phyloP scores from a whole-genome alignment of 176 grass and related monocot species.

The Carex kokanica region DNA sequence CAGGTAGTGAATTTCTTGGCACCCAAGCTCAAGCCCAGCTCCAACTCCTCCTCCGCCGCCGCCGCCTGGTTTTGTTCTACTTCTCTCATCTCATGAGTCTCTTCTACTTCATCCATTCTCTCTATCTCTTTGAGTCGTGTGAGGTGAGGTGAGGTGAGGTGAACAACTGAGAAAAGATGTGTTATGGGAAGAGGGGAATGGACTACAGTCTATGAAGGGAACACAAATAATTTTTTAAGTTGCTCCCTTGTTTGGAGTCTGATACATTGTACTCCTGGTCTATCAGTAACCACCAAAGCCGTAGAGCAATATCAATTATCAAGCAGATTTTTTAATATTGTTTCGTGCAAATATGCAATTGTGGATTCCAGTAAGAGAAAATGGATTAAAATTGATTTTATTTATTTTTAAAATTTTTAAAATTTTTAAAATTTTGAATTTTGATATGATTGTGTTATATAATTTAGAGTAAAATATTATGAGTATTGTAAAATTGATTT shows the following conservation, averaged over 20 bases:
- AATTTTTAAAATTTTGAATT: too few species aligned
- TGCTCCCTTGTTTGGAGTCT: neutral
- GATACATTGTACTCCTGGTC: neutral
- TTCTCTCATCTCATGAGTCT: conserved; percentile 9
- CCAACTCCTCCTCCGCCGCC: conserved; percentile 41
- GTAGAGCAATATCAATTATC: neutral
- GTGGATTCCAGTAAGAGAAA: too few species aligned
- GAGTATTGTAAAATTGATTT: too few species aligned
- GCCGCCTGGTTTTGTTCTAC: neutral
- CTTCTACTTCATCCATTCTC: conserved; percentile 40
- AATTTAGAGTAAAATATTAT: too few species aligned
- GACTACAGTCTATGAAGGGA: neutral
- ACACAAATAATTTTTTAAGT: neutral
- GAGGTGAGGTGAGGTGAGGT: neutral
- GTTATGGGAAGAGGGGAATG: neutral
- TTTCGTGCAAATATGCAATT: too few species aligned
- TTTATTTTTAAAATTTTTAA: too few species aligned
- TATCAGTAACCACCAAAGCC: neutral
- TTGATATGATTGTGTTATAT: too few species aligned
- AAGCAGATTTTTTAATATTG: too few species aligned
- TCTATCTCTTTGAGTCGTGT: neutral
- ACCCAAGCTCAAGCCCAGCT: conserved; percentile 63
- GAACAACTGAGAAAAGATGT: neutral
- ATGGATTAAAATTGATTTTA: too few species aligned
- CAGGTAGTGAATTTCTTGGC: conserved; percentile 36